Conservation (phyloP, 1,284 basidiomycete genomes). For the Mycosarcoma maydis region DNA sequence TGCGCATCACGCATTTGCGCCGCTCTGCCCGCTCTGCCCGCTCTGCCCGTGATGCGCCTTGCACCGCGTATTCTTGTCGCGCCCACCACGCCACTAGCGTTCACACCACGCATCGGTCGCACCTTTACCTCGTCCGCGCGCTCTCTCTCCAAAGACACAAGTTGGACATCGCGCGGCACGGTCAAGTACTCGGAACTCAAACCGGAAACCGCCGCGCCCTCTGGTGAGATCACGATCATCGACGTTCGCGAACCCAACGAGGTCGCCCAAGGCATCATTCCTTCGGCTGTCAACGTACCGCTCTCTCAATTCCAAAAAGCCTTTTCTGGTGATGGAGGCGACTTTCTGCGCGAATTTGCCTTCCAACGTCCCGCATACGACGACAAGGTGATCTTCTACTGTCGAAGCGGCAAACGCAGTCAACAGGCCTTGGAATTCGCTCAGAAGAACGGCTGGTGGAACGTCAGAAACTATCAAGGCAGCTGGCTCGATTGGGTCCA, state of each 20-base stretch:
- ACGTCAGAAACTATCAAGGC: slow-evolving; percentile 85
- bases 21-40: too few species aligned
- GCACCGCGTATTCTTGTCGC: too few species aligned
- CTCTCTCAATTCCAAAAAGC: slow-evolving; percentile 80
- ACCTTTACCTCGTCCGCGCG: slow-evolving; percentile 2
- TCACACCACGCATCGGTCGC: neutral
- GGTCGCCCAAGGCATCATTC: slow-evolving; percentile 91
- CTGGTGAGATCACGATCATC: slow-evolving; percentile 70
- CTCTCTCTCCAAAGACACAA: slow-evolving; percentile 27
- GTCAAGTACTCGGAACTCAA: slow-evolving; percentile 86
- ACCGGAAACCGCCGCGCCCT: slow-evolving; percentile 81
- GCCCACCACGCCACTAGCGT: neutral
- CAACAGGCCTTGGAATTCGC: slow-evolving; percentile 85
- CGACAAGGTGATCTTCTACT: slow-evolving; percentile 92
- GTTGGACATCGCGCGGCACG: slow-evolving; percentile 53
- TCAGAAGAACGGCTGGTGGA: slow-evolving; percentile 82
- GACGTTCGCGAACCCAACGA: slow-evolving; percentile 94
- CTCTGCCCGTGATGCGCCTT: neutral
- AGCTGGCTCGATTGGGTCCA: slow-evolving; percentile 92
- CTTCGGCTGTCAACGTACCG: slow-evolving; percentile 92
- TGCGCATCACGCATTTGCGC: too few species aligned
- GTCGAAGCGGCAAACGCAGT: slow-evolving; percentile 87
- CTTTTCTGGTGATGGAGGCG: slow-evolving; percentile 70
- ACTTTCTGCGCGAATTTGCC: slow-evolving; percentile 72
- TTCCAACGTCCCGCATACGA: slow-evolving; percentile 81